These are phyloP conservation scores for Lagenaria siceraria DNA, from an alignment of 306 rosid species.

Conservation along the genomic window DNA sequence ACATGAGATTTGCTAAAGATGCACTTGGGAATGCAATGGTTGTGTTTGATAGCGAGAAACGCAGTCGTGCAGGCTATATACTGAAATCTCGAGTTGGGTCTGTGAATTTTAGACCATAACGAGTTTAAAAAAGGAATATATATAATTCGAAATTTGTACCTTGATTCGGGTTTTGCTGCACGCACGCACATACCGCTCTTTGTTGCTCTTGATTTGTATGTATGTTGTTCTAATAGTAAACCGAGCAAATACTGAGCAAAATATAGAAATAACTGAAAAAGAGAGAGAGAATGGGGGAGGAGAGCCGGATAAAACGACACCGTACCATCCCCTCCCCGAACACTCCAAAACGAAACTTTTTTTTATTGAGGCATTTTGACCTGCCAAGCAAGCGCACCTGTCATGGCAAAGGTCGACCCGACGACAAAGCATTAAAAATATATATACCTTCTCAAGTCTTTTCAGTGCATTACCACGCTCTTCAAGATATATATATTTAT, in stretches of 20 bases:
- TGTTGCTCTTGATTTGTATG: too few relatives aligned
- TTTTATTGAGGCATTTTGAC: neutral
- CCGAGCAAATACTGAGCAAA: too few relatives aligned
- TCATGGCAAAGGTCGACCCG: neutral
- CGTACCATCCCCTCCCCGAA: neutral
- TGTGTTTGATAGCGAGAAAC: neutral
- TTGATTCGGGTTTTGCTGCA: too few relatives aligned
- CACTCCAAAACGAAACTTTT: neutral
- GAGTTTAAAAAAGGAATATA: neutral
- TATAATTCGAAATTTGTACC: too few relatives aligned
- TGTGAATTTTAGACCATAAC: neutral
- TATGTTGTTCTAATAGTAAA: too few relatives aligned
- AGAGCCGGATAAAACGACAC: neutral
- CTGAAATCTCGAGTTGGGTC: neutral
- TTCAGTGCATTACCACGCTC: too few relatives aligned
- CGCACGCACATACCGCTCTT: too few relatives aligned
- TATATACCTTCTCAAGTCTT: too few relatives aligned
- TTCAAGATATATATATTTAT: too few relatives aligned
- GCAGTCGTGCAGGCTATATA: too few relatives aligned
- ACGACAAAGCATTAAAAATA: too few relatives aligned
- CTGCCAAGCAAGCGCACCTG: conserved; percentile 5
- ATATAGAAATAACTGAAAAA: too few relatives aligned
- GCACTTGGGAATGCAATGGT: neutral
- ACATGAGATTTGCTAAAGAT: neutral
- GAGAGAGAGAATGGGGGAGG: neutral